These are phyloP conservation scores for Debaryomyces coudertii DNA, from an alignment of 1,139 yeast species.

Conservation along the genomic window DNA sequence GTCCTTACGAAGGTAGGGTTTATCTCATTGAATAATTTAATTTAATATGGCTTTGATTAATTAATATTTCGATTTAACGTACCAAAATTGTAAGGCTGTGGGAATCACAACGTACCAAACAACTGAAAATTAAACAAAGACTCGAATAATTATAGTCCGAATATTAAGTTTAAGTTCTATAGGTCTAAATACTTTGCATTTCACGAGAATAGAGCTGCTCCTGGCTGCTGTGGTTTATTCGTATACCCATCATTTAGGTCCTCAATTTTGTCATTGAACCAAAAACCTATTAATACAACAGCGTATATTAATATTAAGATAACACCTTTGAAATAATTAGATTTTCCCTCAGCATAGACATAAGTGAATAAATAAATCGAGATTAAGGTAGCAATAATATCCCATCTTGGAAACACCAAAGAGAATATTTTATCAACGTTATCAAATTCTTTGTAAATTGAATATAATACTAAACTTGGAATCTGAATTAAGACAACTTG, in stretches of 20 bases:
- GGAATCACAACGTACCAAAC: too few species aligned
- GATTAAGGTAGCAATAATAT: conserved; percentile 79
- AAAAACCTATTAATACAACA: conserved; percentile 82
- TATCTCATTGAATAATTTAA: conserved; percentile 27
- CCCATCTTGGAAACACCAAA: conserved; percentile 94
- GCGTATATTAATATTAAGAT: conserved; percentile 79
- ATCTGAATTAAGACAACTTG: conserved; percentile 96
- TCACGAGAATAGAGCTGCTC: not conserved
- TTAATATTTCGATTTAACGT: too few species aligned
- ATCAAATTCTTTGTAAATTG: conserved; percentile 50
- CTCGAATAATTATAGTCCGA: too few species aligned
- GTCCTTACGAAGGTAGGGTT: conserved; percentile 45
- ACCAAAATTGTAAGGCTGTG: not conserved
- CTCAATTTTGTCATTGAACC: conserved; percentile 55
- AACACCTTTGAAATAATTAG: conserved; percentile 94
- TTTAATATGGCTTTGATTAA: not conserved
- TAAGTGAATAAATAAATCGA: conserved; percentile 91
- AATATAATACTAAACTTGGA: conserved; percentile 83
- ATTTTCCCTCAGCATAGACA: conserved; percentile 94
- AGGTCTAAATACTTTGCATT: not conserved
- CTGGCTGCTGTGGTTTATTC: not conserved
- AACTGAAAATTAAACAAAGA: too few species aligned
- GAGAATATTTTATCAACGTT: conserved; percentile 65
- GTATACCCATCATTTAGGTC: conserved; percentile 36
- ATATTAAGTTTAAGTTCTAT: too few species aligned